phyloP scores from a whole-genome alignment of 257 asterid species.

The Catharanthus roseus region DNA sequence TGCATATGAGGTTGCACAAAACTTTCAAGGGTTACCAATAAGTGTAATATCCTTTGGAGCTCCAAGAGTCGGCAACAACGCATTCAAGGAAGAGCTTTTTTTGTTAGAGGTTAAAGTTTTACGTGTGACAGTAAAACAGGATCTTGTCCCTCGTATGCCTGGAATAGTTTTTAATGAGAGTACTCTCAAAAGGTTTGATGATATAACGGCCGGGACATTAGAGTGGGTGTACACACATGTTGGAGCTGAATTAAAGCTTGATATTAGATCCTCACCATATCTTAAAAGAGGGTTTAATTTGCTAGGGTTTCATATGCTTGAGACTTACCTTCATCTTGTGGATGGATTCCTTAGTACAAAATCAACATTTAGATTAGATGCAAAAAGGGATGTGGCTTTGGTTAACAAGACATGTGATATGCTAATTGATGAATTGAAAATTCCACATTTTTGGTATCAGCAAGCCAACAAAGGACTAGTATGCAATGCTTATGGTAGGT shows the following conservation, averaged over 20 bases:
- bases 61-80: slow-evolving; percentile 80
- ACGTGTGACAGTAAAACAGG: slow-evolving; percentile 57
- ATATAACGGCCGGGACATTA: slow-evolving; percentile 55
- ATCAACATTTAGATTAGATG: slow-evolving; percentile 49
- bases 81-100: slow-evolving; percentile 65
- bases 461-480: slow-evolving; percentile 57
- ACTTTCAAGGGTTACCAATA: slow-evolving; percentile 44
- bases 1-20: slow-evolving; percentile 65
- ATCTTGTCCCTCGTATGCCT: slow-evolving; percentile 65
- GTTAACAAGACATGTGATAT: slow-evolving; percentile 76
- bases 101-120: slow-evolving; percentile 56
- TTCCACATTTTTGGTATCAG: slow-evolving; percentile 69
- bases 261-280: slow-evolving; percentile 48
- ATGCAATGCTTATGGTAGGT: slow-evolving; percentile 54
- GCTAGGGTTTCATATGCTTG: slow-evolving; percentile 63
- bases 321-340: slow-evolving; percentile 66
- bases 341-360: slow-evolving; percentile 43
- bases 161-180: slow-evolving; percentile 67
- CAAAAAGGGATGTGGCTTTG: slow-evolving; percentile 63
- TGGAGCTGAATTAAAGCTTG: slow-evolving; percentile 65
- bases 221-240: slow-evolving; percentile 84
- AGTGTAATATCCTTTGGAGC: slow-evolving; percentile 62
- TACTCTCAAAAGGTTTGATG: slow-evolving; percentile 63
- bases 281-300: slow-evolving; percentile 51
- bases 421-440: slow-evolving; percentile 64